Conservation (phyloP, 805 yeast species). For the Candida coleopterorum region DNA sequence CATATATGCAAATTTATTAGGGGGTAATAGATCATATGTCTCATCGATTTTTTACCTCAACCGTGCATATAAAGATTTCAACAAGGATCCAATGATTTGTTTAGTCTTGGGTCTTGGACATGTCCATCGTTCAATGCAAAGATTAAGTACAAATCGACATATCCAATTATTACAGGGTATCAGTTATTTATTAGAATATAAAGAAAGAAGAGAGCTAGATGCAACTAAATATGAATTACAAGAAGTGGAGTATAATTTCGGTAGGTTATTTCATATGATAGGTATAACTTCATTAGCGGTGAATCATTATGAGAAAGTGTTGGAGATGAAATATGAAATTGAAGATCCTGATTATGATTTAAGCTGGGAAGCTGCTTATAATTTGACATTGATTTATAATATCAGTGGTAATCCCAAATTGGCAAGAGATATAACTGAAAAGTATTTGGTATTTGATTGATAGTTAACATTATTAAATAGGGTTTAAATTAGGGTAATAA, state of each 20-base stretch:
- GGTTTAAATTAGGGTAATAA: too few relatives aligned
- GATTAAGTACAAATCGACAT: constrained; percentile 82
- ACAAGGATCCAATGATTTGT: constrained; percentile 75
- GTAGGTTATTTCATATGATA: constrained; percentile 76
- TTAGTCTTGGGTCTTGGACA: constrained; percentile 74
- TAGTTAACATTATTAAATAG: too few relatives aligned
- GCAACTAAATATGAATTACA: constrained; percentile 50
- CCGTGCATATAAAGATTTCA: constrained; percentile 62
- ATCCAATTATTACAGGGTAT: constrained; percentile 85
- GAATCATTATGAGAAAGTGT: constrained; percentile 65
- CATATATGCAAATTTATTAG: constrained; percentile 75
- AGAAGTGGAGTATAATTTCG: constrained; percentile 80
- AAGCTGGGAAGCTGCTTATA: constrained; percentile 80
- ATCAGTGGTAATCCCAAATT: constrained; percentile 65
- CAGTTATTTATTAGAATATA: constrained; percentile 70
- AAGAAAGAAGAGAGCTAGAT: constrained; percentile 41
- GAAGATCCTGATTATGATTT: constrained; percentile 54
- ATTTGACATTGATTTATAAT: constrained; percentile 69
- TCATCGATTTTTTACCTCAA: constrained; percentile 77
- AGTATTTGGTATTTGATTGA: constrained; percentile 43
- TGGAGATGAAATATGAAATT: constrained; percentile 34
- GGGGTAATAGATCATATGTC: constrained; percentile 75
- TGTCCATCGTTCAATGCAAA: constrained; percentile 86
- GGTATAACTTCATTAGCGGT: constrained; percentile 75
- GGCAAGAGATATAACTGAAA: constrained; percentile 61